These are phyloP conservation scores for Penium margaritaceum DNA, from an alignment of 139 green algal species.

Conservation along the genomic window DNA sequence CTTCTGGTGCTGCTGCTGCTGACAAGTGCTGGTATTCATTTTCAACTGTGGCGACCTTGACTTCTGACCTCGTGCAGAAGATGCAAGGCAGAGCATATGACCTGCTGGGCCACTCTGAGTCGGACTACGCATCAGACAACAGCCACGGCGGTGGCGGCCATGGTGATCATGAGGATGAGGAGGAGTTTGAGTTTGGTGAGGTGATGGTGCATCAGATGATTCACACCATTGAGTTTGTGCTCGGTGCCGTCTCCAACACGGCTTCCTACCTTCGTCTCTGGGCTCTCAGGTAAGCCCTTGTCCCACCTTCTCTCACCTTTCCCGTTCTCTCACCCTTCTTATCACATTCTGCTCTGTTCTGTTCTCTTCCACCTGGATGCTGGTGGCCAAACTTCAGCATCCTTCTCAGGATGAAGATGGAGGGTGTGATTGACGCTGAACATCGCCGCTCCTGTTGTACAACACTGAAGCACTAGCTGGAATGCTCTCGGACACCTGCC, in stretches of 20 bases:
- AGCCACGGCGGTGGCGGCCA: neutral
- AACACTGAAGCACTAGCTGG: too few relatives aligned
- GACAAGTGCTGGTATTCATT: too few relatives aligned
- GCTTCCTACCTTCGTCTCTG: constrained; percentile 96
- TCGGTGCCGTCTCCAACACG: constrained; percentile 96
- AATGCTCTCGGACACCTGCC: too few relatives aligned
- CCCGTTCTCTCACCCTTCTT: neutral
- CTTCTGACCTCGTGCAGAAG: constrained; percentile 12
- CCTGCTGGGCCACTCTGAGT: constrained; percentile 42
- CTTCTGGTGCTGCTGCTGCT: too few relatives aligned
- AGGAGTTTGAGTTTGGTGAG: constrained; percentile 86
- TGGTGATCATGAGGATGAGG: constrained; percentile 55
- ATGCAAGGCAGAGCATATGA: constrained; percentile 25
- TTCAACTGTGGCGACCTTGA: too few relatives aligned
- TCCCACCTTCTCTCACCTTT: neutral
- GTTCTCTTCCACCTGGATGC: too few relatives aligned
- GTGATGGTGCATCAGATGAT: constrained; percentile 88
- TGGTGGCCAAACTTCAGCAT: too few relatives aligned
- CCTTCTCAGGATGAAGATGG: too few relatives aligned
- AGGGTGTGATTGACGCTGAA: too few relatives aligned
- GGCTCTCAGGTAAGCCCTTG: constrained; percentile 63
- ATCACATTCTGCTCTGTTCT: neutral
- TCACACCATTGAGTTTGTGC: constrained; percentile 98
- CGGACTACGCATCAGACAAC: constrained; percentile 12
- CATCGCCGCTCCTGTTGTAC: too few relatives aligned